Base-by-base conservation (phyloP, 805 yeast species). In the Spathaspora hagerdaliae region DNA sequence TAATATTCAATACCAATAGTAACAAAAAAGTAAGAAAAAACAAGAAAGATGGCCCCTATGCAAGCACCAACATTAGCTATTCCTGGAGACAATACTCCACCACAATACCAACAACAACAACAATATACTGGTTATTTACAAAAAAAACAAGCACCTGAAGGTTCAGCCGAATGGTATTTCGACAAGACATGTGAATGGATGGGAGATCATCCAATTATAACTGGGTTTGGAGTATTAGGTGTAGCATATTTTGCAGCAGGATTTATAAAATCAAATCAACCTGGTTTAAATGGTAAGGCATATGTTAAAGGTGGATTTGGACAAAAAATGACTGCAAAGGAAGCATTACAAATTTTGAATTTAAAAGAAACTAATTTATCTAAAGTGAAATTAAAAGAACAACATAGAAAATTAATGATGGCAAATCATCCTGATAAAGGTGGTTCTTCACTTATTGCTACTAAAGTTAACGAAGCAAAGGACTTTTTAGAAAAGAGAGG, bases 371-470 rank as follows among this genome's bases (percentile, higher is more conserved):
- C 80, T 33, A 81, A 77, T 19, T 66, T 82, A 58, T 73, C 79
- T 36, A 81, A 79, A 64, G 77, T 82, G 48, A 82, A 75, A 56
- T 73, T 90, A 57, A 85, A 85, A 60, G 89, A 84, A 50, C 83
- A 82, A 48, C 96, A 91, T 61, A 79, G 96, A 67, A 74, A 74
- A 55, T 83, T 90, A 57, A 87, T 91, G 94, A 67, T 88, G 66
- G 78, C 85, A 41, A 91, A 91, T 63, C 97, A 91, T 61, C 97
- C 97, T 9, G 97, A 91, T 70, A 86, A 83, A 61, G 97, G 97
- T 31, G 97, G 97, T 2, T 85, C 95, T 9, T 87, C 95, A 27
- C 89, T 78, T 57, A 63, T 91, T 64, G 96, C 97, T 39, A 83
- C 91, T 47, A 91, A 91, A 71, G 85, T 91, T 50, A 91, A 91